Evolutionary conservation across 2,329 filamentous ascomycete genomes (phyloP).

Genomic region (Calonectria leucothoes): DNA sequence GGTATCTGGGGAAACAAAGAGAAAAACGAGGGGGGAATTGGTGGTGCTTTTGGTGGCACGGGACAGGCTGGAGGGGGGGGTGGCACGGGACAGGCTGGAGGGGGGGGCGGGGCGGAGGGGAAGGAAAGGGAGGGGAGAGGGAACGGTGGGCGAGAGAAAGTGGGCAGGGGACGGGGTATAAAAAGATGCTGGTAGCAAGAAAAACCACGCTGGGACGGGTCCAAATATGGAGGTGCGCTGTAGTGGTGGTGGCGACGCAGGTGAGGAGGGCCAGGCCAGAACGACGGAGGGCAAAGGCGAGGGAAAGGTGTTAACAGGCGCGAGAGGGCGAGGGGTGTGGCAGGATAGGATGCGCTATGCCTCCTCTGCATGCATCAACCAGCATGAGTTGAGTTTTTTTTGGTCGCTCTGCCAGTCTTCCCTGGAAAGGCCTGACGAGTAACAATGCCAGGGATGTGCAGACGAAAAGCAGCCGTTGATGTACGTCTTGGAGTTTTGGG

Average conservation of each 20-base stretch:
- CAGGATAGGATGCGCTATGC: constrained; percentile 42
- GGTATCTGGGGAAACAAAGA: constrained; percentile 48
- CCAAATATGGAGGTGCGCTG: constrained; percentile 41
- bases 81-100: constrained; percentile 45
- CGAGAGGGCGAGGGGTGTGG: constrained; percentile 21
- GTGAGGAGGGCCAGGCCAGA: constrained; percentile 34
- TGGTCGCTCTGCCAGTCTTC: constrained; percentile 31
- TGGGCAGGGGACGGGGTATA: constrained; percentile 45
- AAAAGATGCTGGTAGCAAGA: constrained; percentile 40
- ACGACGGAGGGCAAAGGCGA: constrained; percentile 22
- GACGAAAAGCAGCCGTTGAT: constrained; percentile 30
- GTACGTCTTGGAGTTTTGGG: constrained; percentile 32
- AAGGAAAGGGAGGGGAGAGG: constrained; percentile 36
- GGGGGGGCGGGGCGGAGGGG: constrained; percentile 32
- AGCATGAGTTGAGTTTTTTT: constrained; percentile 41
- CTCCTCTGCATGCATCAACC: constrained; percentile 43
- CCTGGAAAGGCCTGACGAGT: constrained; percentile 22
- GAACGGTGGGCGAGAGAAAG: constrained; percentile 40
- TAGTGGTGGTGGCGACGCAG: constrained; percentile 38
- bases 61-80: constrained; percentile 45
- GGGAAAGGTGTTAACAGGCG: constrained; percentile 28
- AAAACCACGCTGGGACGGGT: constrained; percentile 36
- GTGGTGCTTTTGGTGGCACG: constrained; percentile 45
- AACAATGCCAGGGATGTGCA: constrained; percentile 43
- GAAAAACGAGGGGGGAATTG: constrained; percentile 44